Percentiles rank a stretch among this genome's conserved stretches.
Conservation (phyloP, 2,329 filamentous ascomycete genomes). For the Corynespora cassiicola region DNA sequence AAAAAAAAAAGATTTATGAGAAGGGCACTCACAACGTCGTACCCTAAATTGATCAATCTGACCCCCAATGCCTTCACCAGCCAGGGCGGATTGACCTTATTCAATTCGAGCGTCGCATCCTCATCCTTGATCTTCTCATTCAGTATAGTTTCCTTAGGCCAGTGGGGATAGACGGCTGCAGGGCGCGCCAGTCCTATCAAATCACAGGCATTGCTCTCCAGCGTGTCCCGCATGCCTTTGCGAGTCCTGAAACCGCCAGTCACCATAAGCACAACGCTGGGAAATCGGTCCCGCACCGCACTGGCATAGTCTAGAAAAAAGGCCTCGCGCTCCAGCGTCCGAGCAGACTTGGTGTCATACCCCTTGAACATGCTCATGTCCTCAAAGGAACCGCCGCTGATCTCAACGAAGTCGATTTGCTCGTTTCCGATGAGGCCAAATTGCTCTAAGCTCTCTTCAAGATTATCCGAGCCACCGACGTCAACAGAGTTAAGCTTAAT, state of each 20-base stretch:
- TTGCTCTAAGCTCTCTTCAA: constrained; percentile 64
- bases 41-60: constrained; percentile 4
- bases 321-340: constrained; percentile 65
- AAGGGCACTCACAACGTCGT: constrained; percentile 6
- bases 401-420: constrained; percentile 71
- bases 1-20: too few species aligned
- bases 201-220: constrained; percentile 45
- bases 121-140: constrained; percentile 15
- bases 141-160: constrained; percentile 16
- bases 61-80: constrained; percentile 4
- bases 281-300: constrained; percentile 50
- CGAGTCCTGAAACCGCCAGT: constrained; percentile 63
- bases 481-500: constrained; percentile 62
- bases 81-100: constrained; percentile 3
- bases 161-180: constrained; percentile 10
- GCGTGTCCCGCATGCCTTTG: constrained; percentile 60
- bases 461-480: constrained; percentile 46
- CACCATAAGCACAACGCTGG: constrained; percentile 55
- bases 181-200: constrained; percentile 16
- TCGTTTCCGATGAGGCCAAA: constrained; percentile 56
- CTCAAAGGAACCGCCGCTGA: constrained; percentile 63
- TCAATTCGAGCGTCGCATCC: constrained; percentile 8
- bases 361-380: constrained; percentile 23
- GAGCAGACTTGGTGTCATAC: constrained; percentile 22
- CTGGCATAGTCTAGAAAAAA: constrained; percentile 72